These are phyloP conservation scores for Coniella lustricola DNA, from an alignment of 2,329 filamentous ascomycete genomes.

Conservation along the genomic window DNA sequence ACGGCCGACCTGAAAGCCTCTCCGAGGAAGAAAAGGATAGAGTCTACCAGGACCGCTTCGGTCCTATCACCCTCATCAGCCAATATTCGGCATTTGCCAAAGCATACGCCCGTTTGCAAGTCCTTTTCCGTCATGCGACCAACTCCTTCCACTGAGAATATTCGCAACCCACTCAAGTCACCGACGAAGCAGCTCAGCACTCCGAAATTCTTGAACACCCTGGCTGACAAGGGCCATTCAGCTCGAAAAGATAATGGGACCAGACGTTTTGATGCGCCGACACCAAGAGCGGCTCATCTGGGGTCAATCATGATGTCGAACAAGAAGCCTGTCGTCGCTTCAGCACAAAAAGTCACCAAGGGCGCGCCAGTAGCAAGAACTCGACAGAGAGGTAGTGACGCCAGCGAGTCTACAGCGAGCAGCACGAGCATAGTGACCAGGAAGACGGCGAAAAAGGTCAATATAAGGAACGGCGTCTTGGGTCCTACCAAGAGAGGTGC, in stretches of 20 bases:
- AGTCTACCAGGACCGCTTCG: constrained; percentile 41
- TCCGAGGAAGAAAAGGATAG: constrained; percentile 56
- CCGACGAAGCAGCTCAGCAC: constrained; percentile 49
- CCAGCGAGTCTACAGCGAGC: constrained; percentile 56
- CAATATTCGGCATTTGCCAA: constrained; percentile 64
- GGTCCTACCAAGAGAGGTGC: constrained; percentile 47
- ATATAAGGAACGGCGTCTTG: constrained; percentile 42
- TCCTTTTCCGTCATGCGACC: constrained; percentile 47
- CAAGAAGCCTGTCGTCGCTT: constrained; percentile 18
- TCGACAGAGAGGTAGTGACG: constrained; percentile 47
- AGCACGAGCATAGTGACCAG: constrained; percentile 60
- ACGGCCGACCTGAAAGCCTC: constrained; percentile 47
- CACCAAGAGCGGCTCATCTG: constrained; percentile 33
- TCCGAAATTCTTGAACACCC: constrained; percentile 43
- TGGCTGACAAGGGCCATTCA: constrained; percentile 55
- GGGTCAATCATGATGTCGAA: constrained; percentile 20
- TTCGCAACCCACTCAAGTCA: constrained; percentile 52
- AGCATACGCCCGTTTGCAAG: constrained; percentile 48
- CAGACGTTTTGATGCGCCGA: constrained; percentile 20
- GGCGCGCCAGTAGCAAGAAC: constrained; percentile 34
- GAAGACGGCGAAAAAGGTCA: constrained; percentile 35
- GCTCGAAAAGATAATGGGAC: constrained; percentile 32
- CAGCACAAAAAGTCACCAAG: constrained; percentile 28
- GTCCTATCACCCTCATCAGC: constrained; percentile 77
- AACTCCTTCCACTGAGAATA: constrained; percentile 47